Percentiles rank a stretch among this genome's conserved stretches.
Conservation (phyloP, 2,329 filamentous ascomycete genomes). For the Metarhizium album region DNA sequence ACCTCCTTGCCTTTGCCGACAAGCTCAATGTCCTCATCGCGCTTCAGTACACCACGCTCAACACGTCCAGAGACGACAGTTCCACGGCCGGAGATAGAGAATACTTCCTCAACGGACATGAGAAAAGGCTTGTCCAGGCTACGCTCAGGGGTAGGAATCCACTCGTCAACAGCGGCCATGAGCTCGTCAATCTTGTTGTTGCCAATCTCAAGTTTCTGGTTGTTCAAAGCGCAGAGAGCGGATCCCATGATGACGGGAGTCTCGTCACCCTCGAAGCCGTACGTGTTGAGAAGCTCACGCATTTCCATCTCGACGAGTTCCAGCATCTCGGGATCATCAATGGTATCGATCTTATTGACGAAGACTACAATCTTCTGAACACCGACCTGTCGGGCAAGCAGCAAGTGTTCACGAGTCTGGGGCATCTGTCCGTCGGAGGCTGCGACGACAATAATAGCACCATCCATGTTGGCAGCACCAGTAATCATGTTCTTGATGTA, state of each 20-base stretch:
- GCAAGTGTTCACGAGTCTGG: constrained; percentile 95
- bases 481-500: constrained; percentile 99
- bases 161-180: constrained; percentile 77
- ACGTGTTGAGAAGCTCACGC: constrained; percentile 86
- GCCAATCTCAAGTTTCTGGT: constrained; percentile 79
- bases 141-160: constrained; percentile 93
- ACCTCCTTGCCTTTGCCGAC: constrained; percentile 71
- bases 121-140: constrained; percentile 97
- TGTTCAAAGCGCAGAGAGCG: constrained; percentile 86
- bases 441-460: constrained; percentile 96
- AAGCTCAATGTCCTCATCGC: constrained; percentile 87
- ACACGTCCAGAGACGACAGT: constrained; percentile 96
- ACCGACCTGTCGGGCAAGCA: constrained; percentile 95
- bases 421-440: constrained; percentile 99
- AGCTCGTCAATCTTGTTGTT: constrained; percentile 83
- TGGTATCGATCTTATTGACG: constrained; percentile 97
- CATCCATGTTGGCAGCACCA: constrained; percentile 98
- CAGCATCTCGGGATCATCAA: constrained; percentile 98
- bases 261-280: constrained; percentile 96
- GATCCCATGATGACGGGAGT: constrained; percentile 97
- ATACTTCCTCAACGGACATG: constrained; percentile 93
- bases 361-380: constrained; percentile 98
- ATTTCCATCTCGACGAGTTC: constrained; percentile 99
- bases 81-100: constrained; percentile 85
- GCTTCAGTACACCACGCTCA: constrained; percentile 89